These are phyloP conservation scores for Sporothrix dimorphospora DNA, from an alignment of 2,329 filamentous ascomycete genomes.

Conservation along the genomic window DNA sequence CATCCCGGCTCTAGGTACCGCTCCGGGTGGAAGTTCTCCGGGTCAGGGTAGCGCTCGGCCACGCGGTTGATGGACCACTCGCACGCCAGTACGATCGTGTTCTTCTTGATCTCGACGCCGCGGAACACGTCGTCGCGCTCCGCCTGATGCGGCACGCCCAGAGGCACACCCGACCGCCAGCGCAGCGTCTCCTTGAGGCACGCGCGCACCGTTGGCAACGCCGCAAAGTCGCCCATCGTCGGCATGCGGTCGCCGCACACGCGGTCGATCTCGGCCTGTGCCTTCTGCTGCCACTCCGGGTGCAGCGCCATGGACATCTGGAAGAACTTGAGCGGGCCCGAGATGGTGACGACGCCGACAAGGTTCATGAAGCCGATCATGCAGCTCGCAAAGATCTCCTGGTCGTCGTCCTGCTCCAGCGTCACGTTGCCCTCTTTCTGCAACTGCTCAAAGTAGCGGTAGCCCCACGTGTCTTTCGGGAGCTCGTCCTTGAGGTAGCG, in stretches of 20 bases:
- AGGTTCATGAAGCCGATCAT: conserved; percentile 57
- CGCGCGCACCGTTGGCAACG: conserved; percentile 57
- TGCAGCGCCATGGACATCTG: conserved; percentile 57
- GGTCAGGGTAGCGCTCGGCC: conserved; percentile 61
- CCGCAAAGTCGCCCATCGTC: conserved; percentile 51
- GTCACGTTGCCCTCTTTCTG: conserved; percentile 45
- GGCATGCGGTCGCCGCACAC: conserved; percentile 59
- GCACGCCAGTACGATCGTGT: conserved; percentile 53
- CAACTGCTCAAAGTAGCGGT: conserved; percentile 53
- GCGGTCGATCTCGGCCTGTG: conserved; percentile 60
- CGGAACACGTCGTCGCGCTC: conserved; percentile 52
- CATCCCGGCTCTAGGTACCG: conserved; percentile 65
- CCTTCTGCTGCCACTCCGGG: conserved; percentile 56
- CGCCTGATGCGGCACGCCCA: conserved; percentile 55
- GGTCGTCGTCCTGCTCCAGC: conserved; percentile 47
- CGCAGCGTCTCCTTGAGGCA: conserved; percentile 62
- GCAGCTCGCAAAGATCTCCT: conserved; percentile 53
- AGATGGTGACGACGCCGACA: conserved; percentile 55
- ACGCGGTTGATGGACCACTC: conserved; percentile 63
- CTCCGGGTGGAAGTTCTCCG: conserved; percentile 65
- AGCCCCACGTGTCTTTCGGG: conserved; percentile 52
- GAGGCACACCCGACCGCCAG: conserved; percentile 60
- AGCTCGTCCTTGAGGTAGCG: conserved; percentile 47
- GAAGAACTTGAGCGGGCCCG: conserved; percentile 55
- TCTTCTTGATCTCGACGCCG: conserved; percentile 53